Conservation (phyloP, 2,329 filamentous ascomycete genomes). For the Penicillium sp. region DNA sequence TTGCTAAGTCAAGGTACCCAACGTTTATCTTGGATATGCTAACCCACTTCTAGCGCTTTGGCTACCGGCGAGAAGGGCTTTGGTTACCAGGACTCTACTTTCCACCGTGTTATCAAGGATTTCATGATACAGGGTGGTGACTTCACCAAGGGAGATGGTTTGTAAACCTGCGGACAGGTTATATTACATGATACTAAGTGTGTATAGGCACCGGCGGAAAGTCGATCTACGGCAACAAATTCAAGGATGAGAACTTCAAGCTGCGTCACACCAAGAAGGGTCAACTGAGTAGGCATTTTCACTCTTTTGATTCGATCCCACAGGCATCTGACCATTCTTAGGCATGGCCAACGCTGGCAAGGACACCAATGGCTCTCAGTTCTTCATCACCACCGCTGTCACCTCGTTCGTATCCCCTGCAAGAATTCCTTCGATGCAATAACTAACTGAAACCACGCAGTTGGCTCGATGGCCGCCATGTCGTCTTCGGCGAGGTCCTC, state of each 20-base stretch:
- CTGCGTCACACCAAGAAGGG: conserved; percentile 66
- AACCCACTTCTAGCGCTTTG: conserved; percentile 47
- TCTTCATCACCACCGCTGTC: conserved; percentile 65
- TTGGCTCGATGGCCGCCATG: conserved; percentile 64
- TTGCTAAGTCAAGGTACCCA: background rate
- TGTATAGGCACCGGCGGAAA: conserved; percentile 62
- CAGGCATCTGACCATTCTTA: conserved; percentile 21
- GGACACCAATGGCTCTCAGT: conserved; percentile 66
- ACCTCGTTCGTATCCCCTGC: conserved; percentile 45
- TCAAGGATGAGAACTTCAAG: conserved; percentile 71
- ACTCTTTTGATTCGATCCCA: background rate
- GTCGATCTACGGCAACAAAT: conserved; percentile 67
- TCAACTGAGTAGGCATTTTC: conserved; percentile 50
- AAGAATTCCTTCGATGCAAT: background rate
- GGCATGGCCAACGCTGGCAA: conserved; percentile 67
- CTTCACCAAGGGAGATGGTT: conserved; percentile 63
- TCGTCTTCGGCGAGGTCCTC: conserved; percentile 69
- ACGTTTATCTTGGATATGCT: background rate
- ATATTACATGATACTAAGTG: conserved; percentile 9
- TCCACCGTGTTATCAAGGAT: conserved; percentile 69
- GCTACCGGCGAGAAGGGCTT: conserved; percentile 68
- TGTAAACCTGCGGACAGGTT: conserved; percentile 8
- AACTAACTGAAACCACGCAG: conserved; percentile 26
- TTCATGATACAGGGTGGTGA: conserved; percentile 73
- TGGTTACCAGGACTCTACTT: conserved; percentile 64